Evolutionary conservation across 176 grass and related monocot genomes (phyloP), one percentile per base, ranked within the genome.

Genomic region (Paspalum vaginatum): DNA sequence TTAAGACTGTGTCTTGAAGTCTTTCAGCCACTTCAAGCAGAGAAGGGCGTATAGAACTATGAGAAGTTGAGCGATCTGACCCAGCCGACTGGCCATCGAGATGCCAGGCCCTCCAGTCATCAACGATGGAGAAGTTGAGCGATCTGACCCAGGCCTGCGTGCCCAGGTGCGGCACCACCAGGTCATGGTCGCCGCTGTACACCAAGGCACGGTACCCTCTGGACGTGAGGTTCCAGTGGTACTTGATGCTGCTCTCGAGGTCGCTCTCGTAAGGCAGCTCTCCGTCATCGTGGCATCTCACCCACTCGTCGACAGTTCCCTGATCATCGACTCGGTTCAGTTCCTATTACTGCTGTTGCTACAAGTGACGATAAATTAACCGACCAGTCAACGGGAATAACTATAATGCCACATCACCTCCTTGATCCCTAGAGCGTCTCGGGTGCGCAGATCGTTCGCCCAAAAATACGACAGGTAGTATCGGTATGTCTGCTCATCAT

Each of bases 181-280:
- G 0, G 68, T 94, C 91, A 62, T 91, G 91, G 45, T 94, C 88
- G 0, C 88, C 91, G 25, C 88, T 88, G 79, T 16, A 88, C 3
- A 79, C 74, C 0, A 88, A 37, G 0, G 90, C 85, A 6, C 90
- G 85, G 77, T 85, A 85, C 14, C 81, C 81, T 62, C 68, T 78
- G 12, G 61, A 20, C 1, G 90, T 86, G 7, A 91, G 7, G 8
- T 79, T 92, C 7, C 22, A 10, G 72, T 88, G 89, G 63, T 92
- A 88, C 22, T 79, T 62, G 60, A 88, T 18, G 25, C 12, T 73
- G 26, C 90, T 88, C 1, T 0, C 0, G 41, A 86, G 11, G 9
- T 86, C 86, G 0, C 0, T 0, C 1, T 4, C 21, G 78, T 83
- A 86, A 0, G 85, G 82, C 17, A 94, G 0, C 0, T 70, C 78